phyloP scores from a whole-genome alignment of 495 filamentous ascomycete species.

The Neurospora sp. region DNA sequence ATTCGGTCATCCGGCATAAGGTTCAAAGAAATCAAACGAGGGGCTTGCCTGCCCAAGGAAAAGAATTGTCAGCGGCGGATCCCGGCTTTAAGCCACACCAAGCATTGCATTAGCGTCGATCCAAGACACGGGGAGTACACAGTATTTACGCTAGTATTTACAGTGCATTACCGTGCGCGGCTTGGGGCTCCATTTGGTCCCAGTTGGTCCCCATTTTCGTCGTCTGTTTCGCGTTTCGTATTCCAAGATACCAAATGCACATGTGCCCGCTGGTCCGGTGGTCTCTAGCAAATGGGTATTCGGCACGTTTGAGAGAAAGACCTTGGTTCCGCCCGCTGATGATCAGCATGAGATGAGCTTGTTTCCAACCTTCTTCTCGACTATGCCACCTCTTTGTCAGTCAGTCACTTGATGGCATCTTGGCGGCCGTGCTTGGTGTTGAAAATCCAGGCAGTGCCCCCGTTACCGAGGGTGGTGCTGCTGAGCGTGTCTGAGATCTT shows the following conservation, averaged over 20 bases:
- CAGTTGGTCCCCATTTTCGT: background rate
- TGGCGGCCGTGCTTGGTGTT: background rate
- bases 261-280: background rate
- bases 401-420: background rate
- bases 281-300: background rate
- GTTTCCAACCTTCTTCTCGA: background rate
- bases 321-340: background rate
- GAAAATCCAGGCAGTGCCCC: no score
- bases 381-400: background rate
- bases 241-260: background rate
- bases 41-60: background rate
- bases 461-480: background rate
- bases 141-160: background rate
- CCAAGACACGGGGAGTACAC: background rate
- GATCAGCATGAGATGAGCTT: background rate
- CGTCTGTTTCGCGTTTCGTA: background rate
- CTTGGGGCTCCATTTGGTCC: background rate
- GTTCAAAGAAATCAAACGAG: background rate
- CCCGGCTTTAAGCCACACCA: constrained; percentile 1
- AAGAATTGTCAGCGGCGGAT: background rate
- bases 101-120: constrained; percentile 16
- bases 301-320: background rate
- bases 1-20: background rate
- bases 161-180: background rate
- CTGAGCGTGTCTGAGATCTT: background rate